Evolutionary conservation across 805 yeast genomes (phyloP).

Genomic region (Candida fluviatilis): DNA sequence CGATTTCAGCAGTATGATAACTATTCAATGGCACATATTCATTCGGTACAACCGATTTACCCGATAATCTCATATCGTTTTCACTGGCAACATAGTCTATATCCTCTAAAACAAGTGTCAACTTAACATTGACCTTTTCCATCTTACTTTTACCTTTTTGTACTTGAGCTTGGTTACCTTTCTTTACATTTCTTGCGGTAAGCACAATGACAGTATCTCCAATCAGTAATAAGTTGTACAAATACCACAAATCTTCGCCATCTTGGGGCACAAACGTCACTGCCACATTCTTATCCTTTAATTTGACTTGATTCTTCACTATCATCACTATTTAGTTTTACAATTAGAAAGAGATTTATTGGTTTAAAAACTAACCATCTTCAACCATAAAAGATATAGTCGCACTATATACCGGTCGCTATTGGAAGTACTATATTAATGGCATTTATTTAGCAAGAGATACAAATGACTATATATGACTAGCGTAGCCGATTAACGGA

Average conservation of each 20-base stretch:
- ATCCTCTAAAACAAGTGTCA: conserved; percentile 59
- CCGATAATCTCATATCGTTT: conserved; percentile 73
- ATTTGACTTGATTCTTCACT: conserved; percentile 10
- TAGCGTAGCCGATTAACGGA: conserved; percentile 18
- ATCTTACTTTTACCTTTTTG: conserved; percentile 50
- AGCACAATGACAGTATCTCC: conserved; percentile 71
- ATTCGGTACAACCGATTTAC: conserved; percentile 63
- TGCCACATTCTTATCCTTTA: conserved; percentile 58
- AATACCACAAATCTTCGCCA: conserved; percentile 85
- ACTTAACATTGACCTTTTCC: conserved; percentile 39
- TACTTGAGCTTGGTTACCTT: conserved; percentile 22
- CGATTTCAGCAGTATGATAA: conserved; percentile 82
- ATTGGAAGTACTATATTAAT: background rate
- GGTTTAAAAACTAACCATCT: too few species aligned
- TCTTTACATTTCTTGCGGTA: conserved; percentile 62
- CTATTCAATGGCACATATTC: conserved; percentile 81
- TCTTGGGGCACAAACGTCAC: conserved; percentile 77
- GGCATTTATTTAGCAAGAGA: background rate
- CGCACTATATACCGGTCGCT: background rate
- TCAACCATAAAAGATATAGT: too few species aligned
- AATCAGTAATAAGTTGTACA: conserved; percentile 73
- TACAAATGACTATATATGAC: background rate
- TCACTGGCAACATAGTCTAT: conserved; percentile 78
- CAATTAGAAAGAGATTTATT: too few species aligned
- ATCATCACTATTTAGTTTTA: conserved; percentile 10